Conservation (phyloP, 169 alveolate genomes). For the Perkinsus olseni region DNA sequence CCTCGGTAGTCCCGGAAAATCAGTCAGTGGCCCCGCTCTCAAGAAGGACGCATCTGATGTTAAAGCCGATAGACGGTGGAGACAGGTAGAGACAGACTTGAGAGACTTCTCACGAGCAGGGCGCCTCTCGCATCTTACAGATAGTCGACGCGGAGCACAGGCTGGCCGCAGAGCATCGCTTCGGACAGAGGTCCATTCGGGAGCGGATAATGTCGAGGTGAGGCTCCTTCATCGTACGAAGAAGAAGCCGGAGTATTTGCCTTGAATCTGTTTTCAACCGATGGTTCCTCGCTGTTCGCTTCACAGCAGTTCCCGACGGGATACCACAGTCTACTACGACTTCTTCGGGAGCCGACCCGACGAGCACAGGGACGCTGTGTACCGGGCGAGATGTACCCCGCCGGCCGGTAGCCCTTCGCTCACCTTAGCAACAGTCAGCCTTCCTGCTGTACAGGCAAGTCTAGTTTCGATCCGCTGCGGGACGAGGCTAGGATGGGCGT, state of each 20-base stretch:
- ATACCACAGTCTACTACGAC: neutral
- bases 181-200: neutral
- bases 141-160: neutral
- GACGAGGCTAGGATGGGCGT: neutral
- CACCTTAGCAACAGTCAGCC: neutral
- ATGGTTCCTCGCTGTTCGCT: too few relatives aligned
- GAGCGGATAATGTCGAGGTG: neutral
- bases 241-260: too few relatives aligned
- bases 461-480: neutral
- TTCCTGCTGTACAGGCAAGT: neutral
- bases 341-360: neutral
- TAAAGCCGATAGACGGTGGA: neutral
- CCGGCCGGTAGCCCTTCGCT: neutral
- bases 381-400: neutral
- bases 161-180: neutral
- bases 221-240: too few relatives aligned
- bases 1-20: too few relatives aligned
- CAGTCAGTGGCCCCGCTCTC: too few relatives aligned
- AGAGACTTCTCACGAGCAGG: too few relatives aligned
- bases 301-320: neutral
- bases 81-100: too few relatives aligned
- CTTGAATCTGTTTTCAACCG: too few relatives aligned
- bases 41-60: neutral
- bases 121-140: too few relatives aligned
- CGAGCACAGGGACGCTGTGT: neutral